These are phyloP conservation scores for Rhodotorula mucilaginosa DNA, from an alignment of 1,284 basidiomycete genomes.

Conservation along the genomic window DNA sequence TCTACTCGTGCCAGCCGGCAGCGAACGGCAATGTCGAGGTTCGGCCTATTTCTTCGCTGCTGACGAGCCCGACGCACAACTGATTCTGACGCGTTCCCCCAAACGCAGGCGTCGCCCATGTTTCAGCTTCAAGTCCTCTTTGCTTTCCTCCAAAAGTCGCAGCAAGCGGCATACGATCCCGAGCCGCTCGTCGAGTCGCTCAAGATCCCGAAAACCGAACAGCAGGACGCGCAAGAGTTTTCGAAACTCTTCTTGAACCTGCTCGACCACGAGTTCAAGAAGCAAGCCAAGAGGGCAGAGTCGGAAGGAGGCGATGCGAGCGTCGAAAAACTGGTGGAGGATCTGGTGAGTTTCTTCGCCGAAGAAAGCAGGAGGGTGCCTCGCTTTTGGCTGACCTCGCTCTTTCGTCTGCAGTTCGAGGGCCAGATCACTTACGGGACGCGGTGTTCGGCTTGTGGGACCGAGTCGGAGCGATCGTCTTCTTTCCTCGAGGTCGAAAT, in stretches of 20 bases:
- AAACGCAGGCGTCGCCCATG: constrained; percentile 46
- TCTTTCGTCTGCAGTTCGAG: constrained; percentile 63
- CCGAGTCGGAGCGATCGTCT: constrained; percentile 62
- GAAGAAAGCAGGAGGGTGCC: background rate
- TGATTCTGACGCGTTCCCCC: background rate
- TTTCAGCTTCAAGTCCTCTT: constrained; percentile 57
- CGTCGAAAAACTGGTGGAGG: constrained; percentile 19
- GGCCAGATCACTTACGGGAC: constrained; percentile 77
- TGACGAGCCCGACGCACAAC: background rate
- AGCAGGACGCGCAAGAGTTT: constrained; percentile 96
- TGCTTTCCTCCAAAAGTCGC: constrained; percentile 72
- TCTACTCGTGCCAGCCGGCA: constrained; percentile 58
- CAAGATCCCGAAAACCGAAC: constrained; percentile 70
- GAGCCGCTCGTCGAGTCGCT: constrained; percentile 75
- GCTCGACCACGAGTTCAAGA: constrained; percentile 77
- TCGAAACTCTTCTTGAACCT: constrained; percentile 89
- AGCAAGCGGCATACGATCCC: constrained; percentile 72
- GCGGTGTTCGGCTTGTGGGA: constrained; percentile 66
- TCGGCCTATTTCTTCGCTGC: constrained; percentile 6
- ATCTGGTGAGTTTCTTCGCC: constrained; percentile 4
- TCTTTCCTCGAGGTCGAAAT: constrained; percentile 81
- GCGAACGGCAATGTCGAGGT: constrained; percentile 60
- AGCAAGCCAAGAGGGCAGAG: constrained; percentile 53
- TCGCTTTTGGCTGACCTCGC: background rate
- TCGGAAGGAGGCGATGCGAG: constrained; percentile 12